These are phyloP conservation scores for Fusarium equiseti DNA, from an alignment of 2,329 filamentous ascomycete genomes.

Conservation along the genomic window DNA sequence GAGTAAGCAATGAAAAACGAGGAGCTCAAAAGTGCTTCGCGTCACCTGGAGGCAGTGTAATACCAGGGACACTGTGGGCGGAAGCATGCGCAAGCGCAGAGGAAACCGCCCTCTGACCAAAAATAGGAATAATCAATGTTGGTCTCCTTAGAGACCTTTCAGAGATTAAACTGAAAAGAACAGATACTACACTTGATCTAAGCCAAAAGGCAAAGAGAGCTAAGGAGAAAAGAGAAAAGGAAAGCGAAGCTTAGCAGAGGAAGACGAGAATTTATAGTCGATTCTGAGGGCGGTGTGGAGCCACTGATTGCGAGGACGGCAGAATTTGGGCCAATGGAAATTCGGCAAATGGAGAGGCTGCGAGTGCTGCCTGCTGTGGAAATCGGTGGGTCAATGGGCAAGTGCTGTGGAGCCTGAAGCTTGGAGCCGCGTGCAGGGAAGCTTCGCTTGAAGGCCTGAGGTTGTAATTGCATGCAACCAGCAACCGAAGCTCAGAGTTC, in stretches of 20 bases:
- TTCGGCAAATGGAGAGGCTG: background rate
- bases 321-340: slow-evolving; percentile 28
- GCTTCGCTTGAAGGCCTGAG: background rate
- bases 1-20: slow-evolving; percentile 56
- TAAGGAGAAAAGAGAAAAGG: slow-evolving; percentile 53
- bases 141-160: slow-evolving; percentile 80
- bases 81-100: slow-evolving; percentile 58
- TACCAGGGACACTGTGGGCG: slow-evolving; percentile 59
- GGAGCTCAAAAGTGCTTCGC: slow-evolving; percentile 51
- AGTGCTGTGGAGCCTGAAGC: slow-evolving; percentile 11
- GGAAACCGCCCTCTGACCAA: slow-evolving; percentile 53
- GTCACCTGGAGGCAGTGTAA: slow-evolving; percentile 49
- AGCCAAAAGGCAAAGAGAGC: slow-evolving; percentile 71
- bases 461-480: background rate
- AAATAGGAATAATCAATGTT: slow-evolving; percentile 85
- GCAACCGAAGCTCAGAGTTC: background rate
- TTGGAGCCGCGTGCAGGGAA: background rate
- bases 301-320: slow-evolving; percentile 15
- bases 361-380: slow-evolving; percentile 26
- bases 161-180: slow-evolving; percentile 99
- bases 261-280: slow-evolving; percentile 39
- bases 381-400: slow-evolving; percentile 1
- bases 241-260: slow-evolving; percentile 30
- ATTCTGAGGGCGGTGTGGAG: slow-evolving; percentile 10
- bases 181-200: slow-evolving; percentile 97